Percentiles rank a stretch among this genome's conserved stretches.
phyloP scores from a whole-genome alignment of 768 basidiomycete species.

The Fistulinella prunicolor region DNA sequence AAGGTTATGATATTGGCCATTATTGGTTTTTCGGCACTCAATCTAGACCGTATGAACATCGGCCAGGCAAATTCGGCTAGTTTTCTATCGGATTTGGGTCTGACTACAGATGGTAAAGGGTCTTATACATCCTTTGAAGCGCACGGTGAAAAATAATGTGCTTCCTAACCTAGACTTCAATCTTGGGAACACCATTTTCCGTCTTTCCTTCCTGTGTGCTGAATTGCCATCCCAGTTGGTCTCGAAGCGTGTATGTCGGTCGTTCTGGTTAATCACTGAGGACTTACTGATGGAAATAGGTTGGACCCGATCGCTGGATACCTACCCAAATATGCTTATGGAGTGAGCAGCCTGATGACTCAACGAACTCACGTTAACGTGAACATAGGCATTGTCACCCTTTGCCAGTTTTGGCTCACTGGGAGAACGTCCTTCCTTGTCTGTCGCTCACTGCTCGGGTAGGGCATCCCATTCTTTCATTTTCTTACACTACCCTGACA shows the following conservation, averaged over 20 bases:
- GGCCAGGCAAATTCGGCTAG: slow-evolving; percentile 57
- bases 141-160: not conserved
- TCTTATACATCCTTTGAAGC: not conserved
- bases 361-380: not conserved
- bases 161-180: slow-evolving; percentile 44
- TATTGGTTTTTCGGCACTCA: slow-evolving; percentile 55
- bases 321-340: slow-evolving; percentile 56
- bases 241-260: slow-evolving; percentile 54
- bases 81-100: slow-evolving; percentile 50
- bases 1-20: slow-evolving; percentile 59
- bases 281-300: slow-evolving; percentile 23
- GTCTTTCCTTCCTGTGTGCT: slow-evolving; percentile 48
- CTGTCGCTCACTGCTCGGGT: slow-evolving; percentile 49
- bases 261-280: not conserved
- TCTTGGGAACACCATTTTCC: slow-evolving; percentile 52
- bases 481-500: not conserved
- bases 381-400: slow-evolving; percentile 39
- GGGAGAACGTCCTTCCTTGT: slow-evolving; percentile 50
- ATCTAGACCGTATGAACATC: slow-evolving; percentile 53
- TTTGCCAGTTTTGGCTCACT: slow-evolving; percentile 53
- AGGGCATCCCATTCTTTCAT: not conserved
- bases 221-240: slow-evolving; percentile 64
- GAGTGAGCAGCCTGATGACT: slow-evolving; percentile 29
- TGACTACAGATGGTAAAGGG: slow-evolving; percentile 46
- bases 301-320: slow-evolving; percentile 66